Base-by-base conservation (phyloP, 176 grass and related monocot genomes). In the Saccharum officinarum region DNA sequence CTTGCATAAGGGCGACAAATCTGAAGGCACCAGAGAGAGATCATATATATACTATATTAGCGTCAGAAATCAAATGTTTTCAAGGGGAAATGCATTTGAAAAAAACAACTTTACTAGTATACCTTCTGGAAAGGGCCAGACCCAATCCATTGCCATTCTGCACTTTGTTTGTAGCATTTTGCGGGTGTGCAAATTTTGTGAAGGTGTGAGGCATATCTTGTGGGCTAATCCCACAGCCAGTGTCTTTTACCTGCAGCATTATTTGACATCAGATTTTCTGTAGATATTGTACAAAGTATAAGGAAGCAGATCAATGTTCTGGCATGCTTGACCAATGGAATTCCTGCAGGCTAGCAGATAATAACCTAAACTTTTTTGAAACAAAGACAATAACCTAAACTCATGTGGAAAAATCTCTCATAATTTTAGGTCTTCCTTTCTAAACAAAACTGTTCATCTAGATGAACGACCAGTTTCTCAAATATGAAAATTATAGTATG, bases 101-200 rank as follows among this genome's bases (percentile, higher is more conserved):
- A 71, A 47, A 36, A 70, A 25, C 0, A 45, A 16, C 30, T 82
- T 74, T 79, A 14, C 54, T 72, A 6, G 10, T 41, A 59, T 97
- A 95, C 95, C 95, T 97, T 82, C 88, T 97, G 62, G 78, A 94
- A 66, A 97, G 91, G 31, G 92, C 95, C 68, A 97, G 84, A 10
- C 95, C 95, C 67, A 97, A 79, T 42, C 92, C 92, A 4, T 77
- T 91, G 45, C 95, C 79, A 6, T 23, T 47, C 0, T 78, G 20
- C 74, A 30, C 26, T 78, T 82, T 82, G 28, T 23, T 57, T 55
- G 26, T 67, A 30, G 57, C 46, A 41, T 83, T 86, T 57, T 86
- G 81, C 0, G 65, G 22, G 13, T 78, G 81, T 31, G 88, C 82
- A 83, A 89, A 92, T 91, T 90, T 97, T 25, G 84, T 90, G 69